Conservation (phyloP, 805 yeast species). For the Candida broadrunensis region DNA sequence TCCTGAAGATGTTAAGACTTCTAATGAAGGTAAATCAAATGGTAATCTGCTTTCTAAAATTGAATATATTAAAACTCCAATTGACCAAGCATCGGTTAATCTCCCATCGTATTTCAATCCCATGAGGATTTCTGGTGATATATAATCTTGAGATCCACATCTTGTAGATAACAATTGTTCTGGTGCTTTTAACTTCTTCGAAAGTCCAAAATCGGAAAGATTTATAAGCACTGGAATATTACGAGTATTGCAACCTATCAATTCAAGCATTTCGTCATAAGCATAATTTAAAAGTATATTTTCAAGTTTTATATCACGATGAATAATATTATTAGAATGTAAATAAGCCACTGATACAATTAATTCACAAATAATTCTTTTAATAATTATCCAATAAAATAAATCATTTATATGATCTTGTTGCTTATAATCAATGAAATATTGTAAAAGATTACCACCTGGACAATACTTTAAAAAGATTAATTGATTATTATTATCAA, state of each 20-base stretch:
- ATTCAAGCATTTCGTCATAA: slow-evolving; percentile 27
- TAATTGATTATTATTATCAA: slow-evolving; percentile 26
- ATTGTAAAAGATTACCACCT: slow-evolving; percentile 84
- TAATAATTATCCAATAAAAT: slow-evolving; percentile 47
- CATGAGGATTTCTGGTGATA: slow-evolving; percentile 88
- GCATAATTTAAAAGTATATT: slow-evolving; percentile 56
- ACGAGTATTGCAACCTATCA: neutral
- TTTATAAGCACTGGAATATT: slow-evolving; percentile 28
- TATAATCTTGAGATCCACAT: slow-evolving; percentile 96
- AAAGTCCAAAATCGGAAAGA: slow-evolving; percentile 88
- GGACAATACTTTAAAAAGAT: slow-evolving; percentile 72
- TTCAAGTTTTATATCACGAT: slow-evolving; percentile 89
- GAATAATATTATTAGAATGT: slow-evolving; percentile 69
- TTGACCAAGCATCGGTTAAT: slow-evolving; percentile 90
- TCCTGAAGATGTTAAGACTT: slow-evolving; percentile 26
- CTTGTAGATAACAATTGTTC: slow-evolving; percentile 74
- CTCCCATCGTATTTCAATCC: slow-evolving; percentile 91
- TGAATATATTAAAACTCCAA: slow-evolving; percentile 88
- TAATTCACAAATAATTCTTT: slow-evolving; percentile 68
- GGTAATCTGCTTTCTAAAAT: slow-evolving; percentile 85
- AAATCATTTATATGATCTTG: slow-evolving; percentile 25
- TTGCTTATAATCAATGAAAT: slow-evolving; percentile 38
- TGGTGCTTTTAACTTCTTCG: slow-evolving; percentile 60
- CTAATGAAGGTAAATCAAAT: slow-evolving; percentile 77
- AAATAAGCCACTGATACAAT: slow-evolving; percentile 67